Evolutionary conservation across 2,329 filamentous ascomycete genomes (phyloP).

Genomic region (Rhynchosporium agropyri): DNA sequence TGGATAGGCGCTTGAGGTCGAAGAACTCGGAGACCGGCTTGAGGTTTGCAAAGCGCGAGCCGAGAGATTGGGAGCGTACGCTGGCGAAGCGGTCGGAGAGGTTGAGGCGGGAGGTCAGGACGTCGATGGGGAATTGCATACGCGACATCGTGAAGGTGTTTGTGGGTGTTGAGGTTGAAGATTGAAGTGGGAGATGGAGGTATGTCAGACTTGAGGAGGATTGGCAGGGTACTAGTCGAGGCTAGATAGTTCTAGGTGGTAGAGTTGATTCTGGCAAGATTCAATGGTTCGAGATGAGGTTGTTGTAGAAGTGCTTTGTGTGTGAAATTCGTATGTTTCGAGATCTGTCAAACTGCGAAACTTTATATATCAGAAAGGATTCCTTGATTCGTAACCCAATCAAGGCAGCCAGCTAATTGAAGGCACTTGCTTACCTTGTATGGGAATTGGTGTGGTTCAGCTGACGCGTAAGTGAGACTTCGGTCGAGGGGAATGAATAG

Average conservation of each 20-base stretch:
- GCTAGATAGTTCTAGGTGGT: constrained; percentile 9
- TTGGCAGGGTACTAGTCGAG: constrained; percentile 10
- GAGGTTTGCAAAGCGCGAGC: constrained; percentile 87
- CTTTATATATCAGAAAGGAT: constrained; percentile 28
- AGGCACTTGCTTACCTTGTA: constrained; percentile 5
- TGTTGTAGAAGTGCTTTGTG: constrained; percentile 20
- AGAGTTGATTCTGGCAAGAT: constrained; percentile 14
- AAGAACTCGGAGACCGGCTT: constrained; percentile 91
- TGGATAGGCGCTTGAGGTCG: constrained; percentile 92
- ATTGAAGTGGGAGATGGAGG: constrained; percentile 7
- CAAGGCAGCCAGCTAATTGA: constrained; percentile 23
- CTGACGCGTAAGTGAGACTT: constrained; percentile 10
- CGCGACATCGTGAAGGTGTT: constrained; percentile 65
- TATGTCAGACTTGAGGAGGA: constrained; percentile 5
- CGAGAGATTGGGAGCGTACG: constrained; percentile 77
- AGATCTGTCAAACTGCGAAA: constrained; percentile 37
- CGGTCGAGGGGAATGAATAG: constrained; percentile 5
- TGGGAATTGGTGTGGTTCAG: not conserved
- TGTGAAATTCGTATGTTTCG: constrained; percentile 23
- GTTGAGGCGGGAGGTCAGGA: constrained; percentile 88
- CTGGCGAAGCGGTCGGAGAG: constrained; percentile 81
- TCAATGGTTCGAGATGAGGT: constrained; percentile 8
- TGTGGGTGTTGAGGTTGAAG: constrained; percentile 3
- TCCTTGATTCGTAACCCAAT: constrained; percentile 22
- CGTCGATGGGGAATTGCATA: constrained; percentile 90